These are phyloP conservation scores for Hirsutella thompsonii DNA, from an alignment of 2,329 filamentous ascomycete genomes.

Conservation along the genomic window DNA sequence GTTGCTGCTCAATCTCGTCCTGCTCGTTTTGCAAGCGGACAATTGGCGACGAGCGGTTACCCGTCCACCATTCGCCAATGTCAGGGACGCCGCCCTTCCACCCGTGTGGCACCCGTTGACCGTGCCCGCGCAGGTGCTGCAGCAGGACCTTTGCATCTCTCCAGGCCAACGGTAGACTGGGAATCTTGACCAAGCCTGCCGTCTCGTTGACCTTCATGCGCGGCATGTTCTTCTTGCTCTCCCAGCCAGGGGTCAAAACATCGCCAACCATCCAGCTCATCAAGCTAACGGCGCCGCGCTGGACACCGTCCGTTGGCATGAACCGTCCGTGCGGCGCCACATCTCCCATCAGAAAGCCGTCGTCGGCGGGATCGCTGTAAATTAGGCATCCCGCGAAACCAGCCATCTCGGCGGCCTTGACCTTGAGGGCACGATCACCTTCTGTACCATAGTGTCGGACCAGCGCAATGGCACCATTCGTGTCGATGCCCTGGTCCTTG, in stretches of 20 bases:
- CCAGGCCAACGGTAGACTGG: conserved; percentile 83
- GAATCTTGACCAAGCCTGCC: conserved; percentile 65
- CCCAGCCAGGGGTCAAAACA: conserved; percentile 80
- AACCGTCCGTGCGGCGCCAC: conserved; percentile 65
- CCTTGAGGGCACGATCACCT: conserved; percentile 61
- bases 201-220: conserved; percentile 59
- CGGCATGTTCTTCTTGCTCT: conserved; percentile 52
- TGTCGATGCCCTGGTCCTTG: conserved; percentile 55
- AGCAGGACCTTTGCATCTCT: conserved; percentile 74
- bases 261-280: conserved; percentile 80
- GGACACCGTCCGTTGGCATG: conserved; percentile 71
- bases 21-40: conserved; percentile 79
- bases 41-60: conserved; percentile 58
- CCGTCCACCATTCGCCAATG: conserved; percentile 73
- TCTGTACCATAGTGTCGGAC: conserved; percentile 71
- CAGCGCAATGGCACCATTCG: conserved; percentile 70
- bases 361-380: conserved; percentile 80
- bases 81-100: conserved; percentile 73
- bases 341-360: conserved; percentile 64
- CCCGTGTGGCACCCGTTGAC: conserved; percentile 50
- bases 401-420: conserved; percentile 78
- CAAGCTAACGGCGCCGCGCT: conserved; percentile 68
- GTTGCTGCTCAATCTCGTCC: conserved; percentile 68
- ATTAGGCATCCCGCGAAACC: conserved; percentile 82
- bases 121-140: conserved; percentile 61